Evolutionary conservation across 2,329 filamentous ascomycete genomes (phyloP), one percentile per base, ranked within the genome.

Genomic region (Diaporthe ampelina): DNA sequence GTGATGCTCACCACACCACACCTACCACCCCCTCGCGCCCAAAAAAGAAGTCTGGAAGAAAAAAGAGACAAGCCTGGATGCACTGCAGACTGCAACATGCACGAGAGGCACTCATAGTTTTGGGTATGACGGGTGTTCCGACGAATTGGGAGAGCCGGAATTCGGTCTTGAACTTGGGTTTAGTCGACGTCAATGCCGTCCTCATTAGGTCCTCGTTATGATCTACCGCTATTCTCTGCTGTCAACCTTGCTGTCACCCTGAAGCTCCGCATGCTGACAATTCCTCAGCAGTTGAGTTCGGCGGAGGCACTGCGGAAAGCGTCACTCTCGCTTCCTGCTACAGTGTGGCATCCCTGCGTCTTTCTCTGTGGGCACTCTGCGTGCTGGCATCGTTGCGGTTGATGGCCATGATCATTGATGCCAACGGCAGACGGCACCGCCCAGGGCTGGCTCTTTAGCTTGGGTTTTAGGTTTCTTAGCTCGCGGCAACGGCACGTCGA

Each of bases 401-500:
- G 61, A 52, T 21, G 61, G 45, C 32, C 29, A 29, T 52, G 10
- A 10, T 37, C 35, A 37, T 37, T 37, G 61, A 67, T 67, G 24
- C 21, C 43, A 32, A 24, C 45, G 43, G 19, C 17, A 15, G 45
- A 37, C 45, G 61, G 61, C 15, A 67, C 52, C 21, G 45, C 21
- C 63, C 37, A 67, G 63, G 2, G 29, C 61, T 65, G 17, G 9
- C 54, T 21, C 17, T 8, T 8, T 57, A 63, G 58, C 58, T 67
- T 52, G 45, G 63, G 45, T 67, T 67, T 67, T 67, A 54, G 63
- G 63, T 50, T 67, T 52, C n/a, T 67, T 52, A 37, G 63, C n/a
- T 37, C 19, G 63, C 63, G 63, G 63, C 63, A 67, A 26, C 63
- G 32, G 32, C 29, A 63, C 9, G 19, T 24, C n/a, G 21, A 37